Evolutionary conservation across 106 monocot genomes (phyloP).

Genomic region (Vanilla planifolia): DNA sequence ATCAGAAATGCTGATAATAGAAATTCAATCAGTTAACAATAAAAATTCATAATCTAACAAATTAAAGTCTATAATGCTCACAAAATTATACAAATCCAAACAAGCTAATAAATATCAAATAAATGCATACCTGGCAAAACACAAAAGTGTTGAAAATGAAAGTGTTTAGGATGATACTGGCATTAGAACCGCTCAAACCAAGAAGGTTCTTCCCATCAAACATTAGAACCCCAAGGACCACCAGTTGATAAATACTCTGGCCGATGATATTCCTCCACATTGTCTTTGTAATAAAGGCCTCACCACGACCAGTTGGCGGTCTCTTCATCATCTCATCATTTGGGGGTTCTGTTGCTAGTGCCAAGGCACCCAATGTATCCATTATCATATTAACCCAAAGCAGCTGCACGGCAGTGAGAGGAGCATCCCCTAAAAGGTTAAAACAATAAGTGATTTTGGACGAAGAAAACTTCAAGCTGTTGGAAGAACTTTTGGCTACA

Average conservation of each 20-base stretch:
- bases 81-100: too few relatives aligned
- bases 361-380: constrained; percentile 96
- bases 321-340: constrained; percentile 83
- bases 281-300: constrained; percentile 61
- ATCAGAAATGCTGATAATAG: too few relatives aligned
- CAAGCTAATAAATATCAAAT: background rate
- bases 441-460: background rate
- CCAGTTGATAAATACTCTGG: constrained; percentile 85
- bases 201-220: constrained; percentile 66
- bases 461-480: background rate
- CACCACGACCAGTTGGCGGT: constrained; percentile 67
- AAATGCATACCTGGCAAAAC: constrained; percentile 80
- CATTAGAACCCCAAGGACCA: constrained; percentile 76
- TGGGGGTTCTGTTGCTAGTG: constrained; percentile 95
- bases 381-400: constrained; percentile 99
- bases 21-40: too few relatives aligned
- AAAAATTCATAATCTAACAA: too few relatives aligned
- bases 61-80: too few relatives aligned
- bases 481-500: background rate
- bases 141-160: constrained; percentile 98
- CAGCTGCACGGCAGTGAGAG: constrained; percentile 96
- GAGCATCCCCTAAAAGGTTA: constrained; percentile 52
- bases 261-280: constrained; percentile 98
- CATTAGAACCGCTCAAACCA: constrained; percentile 43
- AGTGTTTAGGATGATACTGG: constrained; percentile 57